phyloP scores from a whole-genome alignment of 306 rosid genomes.

The Hippophae tibetana region DNA sequence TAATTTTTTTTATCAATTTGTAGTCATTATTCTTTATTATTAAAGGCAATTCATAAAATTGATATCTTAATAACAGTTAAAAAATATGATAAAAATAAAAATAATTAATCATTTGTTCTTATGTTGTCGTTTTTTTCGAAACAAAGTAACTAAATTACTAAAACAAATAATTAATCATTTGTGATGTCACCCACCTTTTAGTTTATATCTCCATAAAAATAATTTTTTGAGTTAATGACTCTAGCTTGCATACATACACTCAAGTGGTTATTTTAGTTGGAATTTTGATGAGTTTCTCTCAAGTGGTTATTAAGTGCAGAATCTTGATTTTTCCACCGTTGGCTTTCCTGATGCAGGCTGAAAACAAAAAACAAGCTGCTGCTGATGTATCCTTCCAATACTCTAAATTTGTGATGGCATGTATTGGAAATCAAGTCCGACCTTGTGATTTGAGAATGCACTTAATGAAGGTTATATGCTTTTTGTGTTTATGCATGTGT shows the following conservation, averaged over 20 bases:
- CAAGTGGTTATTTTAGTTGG: neutral
- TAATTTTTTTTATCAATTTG: no score
- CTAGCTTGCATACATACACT: neutral
- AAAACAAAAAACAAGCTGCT: slow-evolving; percentile 74
- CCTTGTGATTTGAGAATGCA: slow-evolving; percentile 82
- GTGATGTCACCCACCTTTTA: no score
- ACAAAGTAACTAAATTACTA: no score
- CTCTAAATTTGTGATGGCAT: slow-evolving; percentile 75
- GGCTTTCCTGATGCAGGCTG: slow-evolving; percentile 31
- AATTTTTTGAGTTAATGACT: neutral
- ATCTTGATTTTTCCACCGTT: neutral
- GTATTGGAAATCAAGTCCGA: slow-evolving; percentile 62
- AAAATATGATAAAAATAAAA: no score
- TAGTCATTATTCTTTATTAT: no score
- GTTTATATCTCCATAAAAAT: no score
- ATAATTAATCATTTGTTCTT: no score
- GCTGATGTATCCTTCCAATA: slow-evolving; percentile 76
- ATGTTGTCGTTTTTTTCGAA: no score
- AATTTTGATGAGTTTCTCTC: slow-evolving; percentile 2
- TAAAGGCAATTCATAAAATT: no score
- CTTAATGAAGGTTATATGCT: slow-evolving; percentile 71
- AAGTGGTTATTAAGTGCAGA: neutral
- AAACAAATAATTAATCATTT: no score
- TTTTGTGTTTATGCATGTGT: slow-evolving; percentile 1
- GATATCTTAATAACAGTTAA: no score